Conservation (phyloP, 2,329 filamentous ascomycete species). For the Penicillium sp. region DNA sequence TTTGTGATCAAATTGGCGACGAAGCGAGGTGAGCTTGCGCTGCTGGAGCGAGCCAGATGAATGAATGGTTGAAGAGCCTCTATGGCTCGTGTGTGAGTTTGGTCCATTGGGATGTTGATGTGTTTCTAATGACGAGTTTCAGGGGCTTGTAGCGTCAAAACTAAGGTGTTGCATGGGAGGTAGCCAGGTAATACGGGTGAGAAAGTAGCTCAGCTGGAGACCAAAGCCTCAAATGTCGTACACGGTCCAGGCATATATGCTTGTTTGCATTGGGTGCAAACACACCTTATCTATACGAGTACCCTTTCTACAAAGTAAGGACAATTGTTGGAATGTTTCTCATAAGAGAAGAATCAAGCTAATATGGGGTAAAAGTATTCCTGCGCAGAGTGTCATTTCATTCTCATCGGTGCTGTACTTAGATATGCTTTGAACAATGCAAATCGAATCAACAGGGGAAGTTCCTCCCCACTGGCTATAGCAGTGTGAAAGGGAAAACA, state of each 20-base stretch:
- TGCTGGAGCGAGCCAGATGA: slow-evolving; percentile 80
- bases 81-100: slow-evolving; percentile 52
- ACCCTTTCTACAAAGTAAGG: no score
- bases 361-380: background rate
- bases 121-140: background rate
- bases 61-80: slow-evolving; percentile 78
- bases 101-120: slow-evolving; percentile 41
- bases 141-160: background rate
- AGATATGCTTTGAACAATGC: no score
- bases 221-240: background rate
- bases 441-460: no score
- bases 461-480: no score
- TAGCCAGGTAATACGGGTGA: background rate
- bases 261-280: slow-evolving; percentile 27
- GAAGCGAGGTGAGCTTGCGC: slow-evolving; percentile 67
- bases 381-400: background rate
- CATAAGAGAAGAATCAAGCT: no score
- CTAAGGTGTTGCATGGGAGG: background rate
- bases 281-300: slow-evolving; percentile 20
- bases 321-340: no score
- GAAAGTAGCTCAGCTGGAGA: background rate
- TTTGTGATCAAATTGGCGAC: slow-evolving; percentile 82
- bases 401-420: no score
- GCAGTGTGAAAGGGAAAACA: no score
- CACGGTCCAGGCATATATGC: slow-evolving; percentile 3